Evolutionary conservation across 352 stramenopile genomes (phyloP), one percentile per base, ranked within the genome.

Genomic region (Phytophthora colocasiae): DNA sequence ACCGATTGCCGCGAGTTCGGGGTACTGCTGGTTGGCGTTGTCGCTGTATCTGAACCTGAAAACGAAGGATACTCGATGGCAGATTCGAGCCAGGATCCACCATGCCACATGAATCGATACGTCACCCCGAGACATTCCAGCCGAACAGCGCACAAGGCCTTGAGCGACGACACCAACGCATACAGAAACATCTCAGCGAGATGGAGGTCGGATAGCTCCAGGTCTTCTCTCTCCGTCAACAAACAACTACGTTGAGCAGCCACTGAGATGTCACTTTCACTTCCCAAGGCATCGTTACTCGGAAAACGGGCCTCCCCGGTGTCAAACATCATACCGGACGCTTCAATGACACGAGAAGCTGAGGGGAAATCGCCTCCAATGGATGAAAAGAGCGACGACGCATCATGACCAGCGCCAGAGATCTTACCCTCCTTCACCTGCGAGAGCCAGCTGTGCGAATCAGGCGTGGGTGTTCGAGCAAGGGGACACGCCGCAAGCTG

Each of bases 381-480:
- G 22, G 43, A 43, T 0, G 63, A 51, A 59, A 74, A 74, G 1
- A 71, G 32, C 11, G 54, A 60, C 41, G 65, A 83, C 11, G 75
- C 70, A 65, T 93, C 84, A 12, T 87, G 58, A 0, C 86, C 86
- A 24, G 82, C 82, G 26, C 86, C 84, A 1, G 86, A 93, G 3
- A 94, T 87, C 66, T 93, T 93, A 1, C 86, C 86, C 65, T 93
- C 82, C 40, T 80, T 83, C 0, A 94, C 77, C 63, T 94, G 86
- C 1, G 73, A 71, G 2, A 92, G 71, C 86, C 86, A 94, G 39
- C 86, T 94, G 46, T 91, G 85, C 2, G 87, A 69, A 43, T 94
- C 86, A 1, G 77, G 69, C 0, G 80, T 89, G 1, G 82, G 68
- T 6, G 76, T 44, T 17, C 73, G 75, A 26, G 69, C 69, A 45